A percentile compares a stretch with the other conserved stretches of the same genome.
These are phyloP conservation scores for Candida krabiensis DNA, from an alignment of 805 yeast genomes.

Conservation along the genomic window DNA sequence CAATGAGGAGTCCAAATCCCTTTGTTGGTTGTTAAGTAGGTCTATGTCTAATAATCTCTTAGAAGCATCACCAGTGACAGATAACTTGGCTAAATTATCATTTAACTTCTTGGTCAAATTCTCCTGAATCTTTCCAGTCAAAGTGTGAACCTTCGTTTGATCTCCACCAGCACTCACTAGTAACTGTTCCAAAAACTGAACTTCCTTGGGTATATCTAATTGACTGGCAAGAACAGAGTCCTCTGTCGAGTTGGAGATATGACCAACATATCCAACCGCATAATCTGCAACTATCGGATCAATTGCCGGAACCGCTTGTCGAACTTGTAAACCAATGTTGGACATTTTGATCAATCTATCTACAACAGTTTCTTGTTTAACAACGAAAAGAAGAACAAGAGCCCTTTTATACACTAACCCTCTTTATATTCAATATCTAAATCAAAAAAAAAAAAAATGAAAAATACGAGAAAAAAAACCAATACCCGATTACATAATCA, in stretches of 20 bases:
- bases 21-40: conserved; percentile 65
- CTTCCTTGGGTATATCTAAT: conserved; percentile 65
- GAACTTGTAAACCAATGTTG: conserved; percentile 52
- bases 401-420: too few species aligned
- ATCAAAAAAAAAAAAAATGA: too few species aligned
- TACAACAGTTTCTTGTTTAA: conserved; percentile 1
- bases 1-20: conserved; percentile 73
- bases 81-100: conserved; percentile 70
- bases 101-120: conserved; percentile 52
- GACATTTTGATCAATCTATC: conserved; percentile 27
- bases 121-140: conserved; percentile 48
- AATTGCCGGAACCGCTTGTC: conserved; percentile 82
- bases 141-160: conserved; percentile 47
- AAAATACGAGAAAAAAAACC: too few species aligned
- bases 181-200: conserved; percentile 63
- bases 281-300: conserved; percentile 88
- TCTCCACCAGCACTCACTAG: conserved; percentile 84
- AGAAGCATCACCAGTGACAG: conserved; percentile 82
- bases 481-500: too few species aligned
- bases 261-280: conserved; percentile 87
- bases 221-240: conserved; percentile 81
- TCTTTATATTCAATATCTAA: too few species aligned
- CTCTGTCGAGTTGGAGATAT: conserved; percentile 72
- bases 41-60: conserved; percentile 81
- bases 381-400: too few species aligned